Percentiles rank a stretch among this genome's conserved stretches.
Evolutionary conservation across 75 land plant species (phyloP).

Genomic region (Ceratopteris richardii): DNA sequence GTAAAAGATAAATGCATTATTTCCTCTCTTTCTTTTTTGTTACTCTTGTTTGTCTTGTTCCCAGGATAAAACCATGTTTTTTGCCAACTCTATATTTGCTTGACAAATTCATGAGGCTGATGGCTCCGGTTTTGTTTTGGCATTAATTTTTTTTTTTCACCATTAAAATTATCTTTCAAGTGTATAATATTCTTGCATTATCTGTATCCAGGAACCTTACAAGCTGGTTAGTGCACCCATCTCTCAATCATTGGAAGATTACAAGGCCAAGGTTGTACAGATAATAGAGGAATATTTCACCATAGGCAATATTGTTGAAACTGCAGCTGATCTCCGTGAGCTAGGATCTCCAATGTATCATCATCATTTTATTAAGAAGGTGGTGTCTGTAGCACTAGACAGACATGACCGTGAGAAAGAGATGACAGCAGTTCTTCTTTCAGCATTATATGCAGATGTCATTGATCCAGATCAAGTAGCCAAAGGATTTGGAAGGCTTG

Average conservation of each 20-base stretch:
- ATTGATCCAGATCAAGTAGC: slow-evolving; percentile 32
- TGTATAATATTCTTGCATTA: too few relatives aligned
- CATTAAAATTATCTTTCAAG: too few relatives aligned
- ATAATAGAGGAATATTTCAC: slow-evolving; percentile 63
- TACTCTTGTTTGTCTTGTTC: too few relatives aligned
- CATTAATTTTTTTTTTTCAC: too few relatives aligned
- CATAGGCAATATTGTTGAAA: slow-evolving; percentile 36
- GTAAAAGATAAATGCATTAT: too few relatives aligned
- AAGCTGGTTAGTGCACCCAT: slow-evolving; percentile 18
- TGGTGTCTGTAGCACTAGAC: slow-evolving; percentile 67
- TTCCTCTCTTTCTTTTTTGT: too few relatives aligned
- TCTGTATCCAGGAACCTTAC: slow-evolving; percentile 37
- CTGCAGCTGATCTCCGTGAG: slow-evolving; percentile 45
- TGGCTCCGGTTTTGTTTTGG: too few relatives aligned
- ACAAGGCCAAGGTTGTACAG: slow-evolving; percentile 35
- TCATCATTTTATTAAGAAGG: slow-evolving; percentile 62
- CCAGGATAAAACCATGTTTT: too few relatives aligned
- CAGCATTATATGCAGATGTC: slow-evolving; percentile 32
- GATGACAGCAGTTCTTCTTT: slow-evolving; percentile 38
- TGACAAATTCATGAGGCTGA: too few relatives aligned
- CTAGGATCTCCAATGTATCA: slow-evolving; percentile 38
- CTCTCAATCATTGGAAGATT: slow-evolving; percentile 26
- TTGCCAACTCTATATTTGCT: too few relatives aligned
- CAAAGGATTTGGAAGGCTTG: slow-evolving; percentile 28
- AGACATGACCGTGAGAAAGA: slow-evolving; percentile 38